Percentiles rank a stretch among this genome's conserved stretches.
These are phyloP conservation scores for Coemansia sp. DNA, from an alignment of 192 early-diverging fungal species.

Conservation along the genomic window DNA sequence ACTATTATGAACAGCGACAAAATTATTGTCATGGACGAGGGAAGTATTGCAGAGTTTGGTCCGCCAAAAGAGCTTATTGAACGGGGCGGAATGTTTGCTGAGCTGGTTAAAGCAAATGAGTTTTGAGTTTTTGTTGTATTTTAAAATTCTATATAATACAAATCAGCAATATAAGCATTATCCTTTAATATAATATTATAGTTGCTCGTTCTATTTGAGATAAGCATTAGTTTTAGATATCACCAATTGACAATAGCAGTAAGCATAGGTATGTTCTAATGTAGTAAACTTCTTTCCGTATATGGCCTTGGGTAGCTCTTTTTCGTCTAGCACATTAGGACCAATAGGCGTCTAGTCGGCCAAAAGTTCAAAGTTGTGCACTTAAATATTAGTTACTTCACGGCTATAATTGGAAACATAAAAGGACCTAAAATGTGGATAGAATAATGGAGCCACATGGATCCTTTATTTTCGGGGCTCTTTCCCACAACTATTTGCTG, in stretches of 20 bases:
- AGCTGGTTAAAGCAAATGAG: background rate
- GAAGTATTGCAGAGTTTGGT: background rate
- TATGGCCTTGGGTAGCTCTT: constrained; percentile 24
- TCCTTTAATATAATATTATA: no score
- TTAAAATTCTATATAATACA: no score
- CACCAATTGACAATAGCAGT: constrained; percentile 18
- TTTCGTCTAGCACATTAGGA: constrained; percentile 12
- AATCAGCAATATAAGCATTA: no score
- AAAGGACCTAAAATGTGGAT: no score
- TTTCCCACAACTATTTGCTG: background rate
- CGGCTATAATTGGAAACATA: no score
- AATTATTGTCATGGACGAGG: background rate
- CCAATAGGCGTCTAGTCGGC: no score
- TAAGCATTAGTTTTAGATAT: background rate
- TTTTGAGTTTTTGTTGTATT: no score
- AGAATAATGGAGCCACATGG: no score
- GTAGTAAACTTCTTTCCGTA: constrained; percentile 14
- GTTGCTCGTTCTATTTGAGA: no score
- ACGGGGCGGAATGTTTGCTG: background rate
- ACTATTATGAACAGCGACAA: background rate
- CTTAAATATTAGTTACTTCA: no score
- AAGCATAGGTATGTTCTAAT: constrained; percentile 11
- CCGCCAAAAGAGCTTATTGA: no score
- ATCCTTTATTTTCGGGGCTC: background rate
- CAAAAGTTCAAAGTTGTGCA: no score